These are phyloP conservation scores for Rhodotorula toruloides DNA, from an alignment of 768 basidiomycete genomes.

Conservation along the genomic window DNA sequence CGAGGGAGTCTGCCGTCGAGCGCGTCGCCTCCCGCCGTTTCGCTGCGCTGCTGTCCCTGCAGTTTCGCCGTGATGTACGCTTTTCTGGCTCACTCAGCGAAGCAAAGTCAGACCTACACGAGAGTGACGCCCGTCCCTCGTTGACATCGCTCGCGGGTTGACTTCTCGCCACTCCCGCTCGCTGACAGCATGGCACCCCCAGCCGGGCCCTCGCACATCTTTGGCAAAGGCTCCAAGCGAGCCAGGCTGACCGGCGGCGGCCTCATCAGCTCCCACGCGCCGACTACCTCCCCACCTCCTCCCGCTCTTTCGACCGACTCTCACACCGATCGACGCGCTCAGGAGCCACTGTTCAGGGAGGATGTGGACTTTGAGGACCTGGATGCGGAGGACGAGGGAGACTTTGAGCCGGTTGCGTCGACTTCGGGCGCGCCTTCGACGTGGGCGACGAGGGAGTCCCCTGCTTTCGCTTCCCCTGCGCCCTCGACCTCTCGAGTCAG, in stretches of 20 bases:
- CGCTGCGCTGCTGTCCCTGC: no score
- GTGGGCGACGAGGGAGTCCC: not conserved
- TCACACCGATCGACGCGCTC: no score
- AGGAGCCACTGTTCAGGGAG: slow-evolving; percentile 6
- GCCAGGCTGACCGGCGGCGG: slow-evolving; percentile 8
- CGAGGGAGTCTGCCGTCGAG: no score
- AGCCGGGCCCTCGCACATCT: no score
- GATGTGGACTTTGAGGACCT: slow-evolving; percentile 3
- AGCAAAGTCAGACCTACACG: no score
- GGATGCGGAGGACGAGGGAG: not conserved
- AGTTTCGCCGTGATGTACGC: no score
- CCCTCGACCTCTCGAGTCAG: not conserved
- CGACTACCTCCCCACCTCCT: not conserved
- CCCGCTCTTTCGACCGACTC: not conserved
- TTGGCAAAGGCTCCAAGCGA: not conserved
- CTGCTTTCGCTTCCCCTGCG: not conserved
- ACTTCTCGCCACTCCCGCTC: no score
- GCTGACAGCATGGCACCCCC: no score
- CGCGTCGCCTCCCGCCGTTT: no score
- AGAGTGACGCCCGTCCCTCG: no score
- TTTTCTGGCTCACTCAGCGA: no score
- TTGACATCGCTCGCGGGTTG: no score
- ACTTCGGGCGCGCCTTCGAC: not conserved
- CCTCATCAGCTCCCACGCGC: not conserved
- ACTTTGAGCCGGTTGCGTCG: not conserved